phyloP scores from a whole-genome alignment of 352 stramenopile species.

The Pythium scleroteichum region DNA sequence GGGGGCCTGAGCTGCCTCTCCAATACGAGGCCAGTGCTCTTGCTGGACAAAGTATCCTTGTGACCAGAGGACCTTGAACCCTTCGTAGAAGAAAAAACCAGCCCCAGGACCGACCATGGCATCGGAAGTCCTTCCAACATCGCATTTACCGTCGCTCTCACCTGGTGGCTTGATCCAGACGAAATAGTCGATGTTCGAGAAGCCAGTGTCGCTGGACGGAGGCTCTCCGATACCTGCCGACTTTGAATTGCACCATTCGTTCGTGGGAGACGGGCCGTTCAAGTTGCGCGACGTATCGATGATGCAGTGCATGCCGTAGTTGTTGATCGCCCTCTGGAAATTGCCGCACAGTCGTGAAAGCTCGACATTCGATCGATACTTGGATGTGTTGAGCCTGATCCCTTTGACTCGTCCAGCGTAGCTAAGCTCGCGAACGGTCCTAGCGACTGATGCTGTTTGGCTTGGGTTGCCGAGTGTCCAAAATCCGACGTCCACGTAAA shows the following conservation, averaged over 20 bases:
- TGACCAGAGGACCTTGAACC: conserved; percentile 51
- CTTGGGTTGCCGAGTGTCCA: conserved; percentile 39
- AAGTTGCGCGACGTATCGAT: conserved; percentile 73
- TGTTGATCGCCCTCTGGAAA: conserved; percentile 51
- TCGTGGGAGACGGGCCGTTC: conserved; percentile 32
- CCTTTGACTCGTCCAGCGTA: conserved; percentile 46
- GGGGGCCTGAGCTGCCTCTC: too few relatives aligned
- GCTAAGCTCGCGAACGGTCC: conserved; percentile 43
- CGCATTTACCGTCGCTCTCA: conserved; percentile 66
- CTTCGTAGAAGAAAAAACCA: conserved; percentile 49
- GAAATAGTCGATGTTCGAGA: conserved; percentile 64
- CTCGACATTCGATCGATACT: conserved; percentile 62
- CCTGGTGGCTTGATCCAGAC: conserved; percentile 75
- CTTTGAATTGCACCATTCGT: conserved; percentile 75
- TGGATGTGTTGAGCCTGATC: conserved; percentile 72
- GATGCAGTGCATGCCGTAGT: conserved; percentile 41
- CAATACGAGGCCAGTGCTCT: conserved; percentile 45
- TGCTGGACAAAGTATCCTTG: conserved; percentile 1
- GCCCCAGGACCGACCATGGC: conserved; percentile 40
- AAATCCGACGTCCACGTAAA: conserved; percentile 68
- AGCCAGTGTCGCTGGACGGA: conserved; percentile 49
- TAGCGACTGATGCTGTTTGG: neutral
- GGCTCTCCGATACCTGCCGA: conserved; percentile 50
- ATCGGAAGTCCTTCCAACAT: conserved; percentile 18
- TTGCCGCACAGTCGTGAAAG: conserved; percentile 48